phyloP scores from a whole-genome alignment of 192 early-diverging fungal species.

The Backusella circina region DNA sequence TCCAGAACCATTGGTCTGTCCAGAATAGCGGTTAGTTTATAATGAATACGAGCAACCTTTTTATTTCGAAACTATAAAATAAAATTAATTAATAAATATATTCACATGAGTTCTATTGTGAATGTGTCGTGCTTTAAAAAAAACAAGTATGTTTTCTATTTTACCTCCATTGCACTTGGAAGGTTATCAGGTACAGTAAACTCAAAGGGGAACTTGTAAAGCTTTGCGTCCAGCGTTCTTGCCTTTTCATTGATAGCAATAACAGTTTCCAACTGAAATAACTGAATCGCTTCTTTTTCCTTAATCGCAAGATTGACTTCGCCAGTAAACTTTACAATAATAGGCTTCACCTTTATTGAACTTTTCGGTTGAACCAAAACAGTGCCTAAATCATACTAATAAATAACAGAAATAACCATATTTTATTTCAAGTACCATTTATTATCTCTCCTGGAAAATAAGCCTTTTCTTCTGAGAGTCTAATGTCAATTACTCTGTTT shows the following conservation, averaged over 20 bases:
- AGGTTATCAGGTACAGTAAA: conserved; percentile 34
- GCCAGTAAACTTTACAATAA: conserved; percentile 27
- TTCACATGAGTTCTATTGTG: not conserved
- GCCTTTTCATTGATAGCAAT: conserved; percentile 14
- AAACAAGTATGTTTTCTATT: not conserved
- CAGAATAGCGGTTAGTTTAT: conserved; percentile 27
- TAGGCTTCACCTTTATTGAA: conserved; percentile 28
- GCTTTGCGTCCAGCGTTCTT: conserved; percentile 19
- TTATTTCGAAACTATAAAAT: not conserved
- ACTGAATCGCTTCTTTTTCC: conserved; percentile 20
- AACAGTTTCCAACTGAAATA: conserved; percentile 20
- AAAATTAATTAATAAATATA: not conserved
- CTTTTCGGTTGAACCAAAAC: conserved; percentile 27
- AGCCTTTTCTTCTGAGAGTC: conserved; percentile 30
- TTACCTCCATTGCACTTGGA: conserved; percentile 34
- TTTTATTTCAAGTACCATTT: conserved; percentile 29
- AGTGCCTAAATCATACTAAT: conserved; percentile 19
- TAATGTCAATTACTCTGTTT: conserved; percentile 27
- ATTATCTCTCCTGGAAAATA: conserved; percentile 38
- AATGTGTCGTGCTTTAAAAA: not conserved
- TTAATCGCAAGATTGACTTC: conserved; percentile 17
- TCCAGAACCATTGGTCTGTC: conserved; percentile 30
- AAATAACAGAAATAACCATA: no score
- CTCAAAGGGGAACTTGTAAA: conserved; percentile 32
- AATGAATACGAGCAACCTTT: conserved; percentile 6